These are phyloP conservation scores for Sugiyamaella novakii DNA, from an alignment of 1,139 yeast species.

Conservation along the genomic window DNA sequence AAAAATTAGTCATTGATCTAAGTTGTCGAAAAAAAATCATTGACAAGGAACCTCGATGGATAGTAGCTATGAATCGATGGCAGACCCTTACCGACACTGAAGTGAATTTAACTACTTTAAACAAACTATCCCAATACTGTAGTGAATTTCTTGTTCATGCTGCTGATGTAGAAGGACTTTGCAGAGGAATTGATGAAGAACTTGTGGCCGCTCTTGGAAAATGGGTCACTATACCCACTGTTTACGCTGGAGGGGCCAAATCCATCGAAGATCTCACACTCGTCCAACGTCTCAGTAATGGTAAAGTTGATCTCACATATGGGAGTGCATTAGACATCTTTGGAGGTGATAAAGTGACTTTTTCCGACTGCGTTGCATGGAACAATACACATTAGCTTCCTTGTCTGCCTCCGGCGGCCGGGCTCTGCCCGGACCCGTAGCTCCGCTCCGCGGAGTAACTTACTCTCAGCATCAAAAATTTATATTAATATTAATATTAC, in stretches of 20 bases:
- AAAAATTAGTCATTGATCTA: constrained; percentile 79
- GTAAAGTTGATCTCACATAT: constrained; percentile 85
- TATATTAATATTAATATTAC: too few relatives aligned
- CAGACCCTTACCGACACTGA: constrained; percentile 76
- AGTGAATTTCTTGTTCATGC: constrained; percentile 92
- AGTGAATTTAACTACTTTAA: constrained; percentile 57
- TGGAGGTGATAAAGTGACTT: constrained; percentile 81
- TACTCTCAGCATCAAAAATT: too few relatives aligned
- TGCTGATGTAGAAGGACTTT: constrained; percentile 96
- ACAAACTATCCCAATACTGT: constrained; percentile 62
- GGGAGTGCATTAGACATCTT: constrained; percentile 94
- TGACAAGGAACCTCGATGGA: constrained; percentile 55
- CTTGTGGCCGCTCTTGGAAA: constrained; percentile 70
- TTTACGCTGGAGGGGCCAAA: constrained; percentile 97
- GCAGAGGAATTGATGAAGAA: constrained; percentile 84
- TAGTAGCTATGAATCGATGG: constrained; percentile 97
- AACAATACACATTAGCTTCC: constrained; percentile 42
- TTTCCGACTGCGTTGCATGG: constrained; percentile 75
- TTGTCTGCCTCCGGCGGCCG: constrained; percentile 10
- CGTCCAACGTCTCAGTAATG: constrained; percentile 68
- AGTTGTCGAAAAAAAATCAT: constrained; percentile 61
- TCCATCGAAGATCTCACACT: constrained; percentile 64
- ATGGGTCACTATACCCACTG: constrained; percentile 81
- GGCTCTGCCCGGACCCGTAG: constrained; percentile 3
- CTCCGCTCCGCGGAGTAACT: not conserved